Evolutionary conservation across 257 asterid genomes (phyloP).

Genomic region (Schizonepeta tenuifolia): DNA sequence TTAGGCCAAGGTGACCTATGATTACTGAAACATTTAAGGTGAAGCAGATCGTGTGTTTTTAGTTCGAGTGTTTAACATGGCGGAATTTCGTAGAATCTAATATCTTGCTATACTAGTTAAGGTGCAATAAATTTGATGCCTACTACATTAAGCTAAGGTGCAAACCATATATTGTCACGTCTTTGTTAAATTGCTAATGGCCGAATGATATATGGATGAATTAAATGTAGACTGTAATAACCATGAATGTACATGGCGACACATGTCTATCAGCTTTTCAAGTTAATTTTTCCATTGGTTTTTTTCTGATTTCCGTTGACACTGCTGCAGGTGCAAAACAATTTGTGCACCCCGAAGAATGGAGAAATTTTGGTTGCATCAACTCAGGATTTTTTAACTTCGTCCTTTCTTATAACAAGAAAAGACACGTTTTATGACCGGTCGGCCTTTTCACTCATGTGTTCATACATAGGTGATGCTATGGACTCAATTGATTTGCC

Average conservation of each 20-base stretch:
- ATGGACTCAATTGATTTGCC: constrained; percentile 93
- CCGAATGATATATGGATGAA: constrained; percentile 8
- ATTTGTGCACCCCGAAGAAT: constrained; percentile 96
- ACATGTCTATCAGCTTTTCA: constrained; percentile 9
- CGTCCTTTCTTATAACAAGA: constrained; percentile 93
- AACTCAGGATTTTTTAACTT: constrained; percentile 95
- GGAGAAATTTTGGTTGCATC: constrained; percentile 99
- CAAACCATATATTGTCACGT: not conserved
- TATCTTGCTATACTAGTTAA: not conserved
- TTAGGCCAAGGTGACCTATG: constrained; percentile 13
- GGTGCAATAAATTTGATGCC: not conserved
- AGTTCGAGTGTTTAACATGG: not conserved
- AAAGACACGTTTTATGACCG: constrained; percentile 97
- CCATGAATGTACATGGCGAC: constrained; percentile 9
- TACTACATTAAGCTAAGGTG: not conserved
- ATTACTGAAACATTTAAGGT: constrained; percentile 12
- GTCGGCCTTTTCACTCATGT: constrained; percentile 83
- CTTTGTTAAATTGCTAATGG: not conserved
- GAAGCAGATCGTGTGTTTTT: constrained; percentile 1
- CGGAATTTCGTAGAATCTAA: not conserved
- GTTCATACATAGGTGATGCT: constrained; percentile 87
- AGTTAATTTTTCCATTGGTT: constrained; percentile 6
- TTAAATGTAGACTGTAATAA: not conserved
- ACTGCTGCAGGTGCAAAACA: constrained; percentile 91
- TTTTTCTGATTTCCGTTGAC: constrained; percentile 31